Base-by-base conservation (phyloP, 1,139 yeast species). In the Blastobotrys ciferrii region DNA sequence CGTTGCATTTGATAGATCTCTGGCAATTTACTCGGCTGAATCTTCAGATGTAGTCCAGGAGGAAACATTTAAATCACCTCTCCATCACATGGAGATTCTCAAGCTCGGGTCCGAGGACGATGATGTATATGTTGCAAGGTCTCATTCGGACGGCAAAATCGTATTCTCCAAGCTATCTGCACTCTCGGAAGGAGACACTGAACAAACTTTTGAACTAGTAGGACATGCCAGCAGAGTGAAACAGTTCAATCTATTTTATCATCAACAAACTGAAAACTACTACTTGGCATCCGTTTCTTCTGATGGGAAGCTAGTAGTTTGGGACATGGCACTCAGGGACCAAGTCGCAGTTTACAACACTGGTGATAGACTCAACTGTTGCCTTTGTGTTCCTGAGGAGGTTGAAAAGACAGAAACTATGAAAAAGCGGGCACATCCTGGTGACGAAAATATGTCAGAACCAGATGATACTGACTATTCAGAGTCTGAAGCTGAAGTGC, bases 301-400 rank as follows among this genome's bases (percentile, higher is more conserved):
- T 0, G 98, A 92, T 65, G 98, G 98, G 35, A 85, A 80, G 60
- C 82, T 92, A 48, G 95, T 91, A 12, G 83, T 92, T 2, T 92
- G 98, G 96, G 86, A 89, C 62, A 70, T 91, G 61, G 50, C 47
- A n/a, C 61, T 71, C 0, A 76, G 76, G 58, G 95, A 87, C 59
- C 96, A 89, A 66, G 76, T 88, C 18, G 97, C 97, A 0, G 94
- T 88, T 1, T 91, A 89, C 66, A 88, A 84, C 56, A 80, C 94
- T 20, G 95, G 95, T n/a, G 97, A 92, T 68, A 77, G 98, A 62
- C 76, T 92, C 54, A 92, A 88, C 66, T 91, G 96, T 70, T 83
- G 89, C 14, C 78, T 83, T 12, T 78, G 86, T 23, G 82, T 92
- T 43, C 79, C 87, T 23, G 98, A 92, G 62, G 68, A 75, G 14